Conservation (phyloP, 108 stramenopile species). For the Nitzschia sp. region DNA sequence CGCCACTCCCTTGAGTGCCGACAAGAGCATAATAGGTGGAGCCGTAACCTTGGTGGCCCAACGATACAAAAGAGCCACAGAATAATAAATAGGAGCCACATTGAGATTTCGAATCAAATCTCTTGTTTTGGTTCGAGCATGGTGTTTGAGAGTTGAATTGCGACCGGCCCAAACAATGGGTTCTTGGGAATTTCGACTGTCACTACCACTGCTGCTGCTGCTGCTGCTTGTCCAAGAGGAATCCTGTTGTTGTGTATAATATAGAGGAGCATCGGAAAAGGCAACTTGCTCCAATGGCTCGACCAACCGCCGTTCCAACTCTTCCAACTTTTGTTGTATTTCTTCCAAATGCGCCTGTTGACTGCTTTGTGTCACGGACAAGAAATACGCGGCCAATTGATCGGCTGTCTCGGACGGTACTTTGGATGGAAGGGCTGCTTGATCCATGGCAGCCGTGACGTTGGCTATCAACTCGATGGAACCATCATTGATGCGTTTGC, state of each 20-base stretch:
- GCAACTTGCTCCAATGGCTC: constrained; percentile 57
- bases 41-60: constrained; percentile 65
- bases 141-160: constrained; percentile 51
- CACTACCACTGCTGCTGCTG: too few species aligned
- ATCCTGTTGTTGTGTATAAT: constrained; percentile 5
- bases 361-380: constrained; percentile 35
- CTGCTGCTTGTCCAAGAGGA: too few species aligned
- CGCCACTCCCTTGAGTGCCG: constrained; percentile 48
- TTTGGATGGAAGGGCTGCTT: constrained; percentile 12
- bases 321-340: constrained; percentile 49
- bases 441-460: constrained; percentile 46
- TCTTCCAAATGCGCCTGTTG: constrained; percentile 55
- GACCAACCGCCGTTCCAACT: constrained; percentile 50
- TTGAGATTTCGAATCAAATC: constrained; percentile 79
- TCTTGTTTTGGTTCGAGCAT: constrained; percentile 46
- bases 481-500: constrained; percentile 40
- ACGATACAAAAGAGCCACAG: constrained; percentile 65
- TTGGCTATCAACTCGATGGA: constrained; percentile 50
- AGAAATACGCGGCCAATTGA: constrained; percentile 42
- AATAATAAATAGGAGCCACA: constrained; percentile 85
- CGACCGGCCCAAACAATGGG: constrained; percentile 40
- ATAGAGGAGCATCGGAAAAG: constrained; percentile 64
- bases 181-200: background rate
- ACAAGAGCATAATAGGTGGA: constrained; percentile 46
- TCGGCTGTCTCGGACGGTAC: constrained; percentile 37